Evolutionary conservation across 176 grass and related monocot genomes (phyloP), one percentile per base, ranked within the genome.

Genomic region (Neostapfia colusana): DNA sequence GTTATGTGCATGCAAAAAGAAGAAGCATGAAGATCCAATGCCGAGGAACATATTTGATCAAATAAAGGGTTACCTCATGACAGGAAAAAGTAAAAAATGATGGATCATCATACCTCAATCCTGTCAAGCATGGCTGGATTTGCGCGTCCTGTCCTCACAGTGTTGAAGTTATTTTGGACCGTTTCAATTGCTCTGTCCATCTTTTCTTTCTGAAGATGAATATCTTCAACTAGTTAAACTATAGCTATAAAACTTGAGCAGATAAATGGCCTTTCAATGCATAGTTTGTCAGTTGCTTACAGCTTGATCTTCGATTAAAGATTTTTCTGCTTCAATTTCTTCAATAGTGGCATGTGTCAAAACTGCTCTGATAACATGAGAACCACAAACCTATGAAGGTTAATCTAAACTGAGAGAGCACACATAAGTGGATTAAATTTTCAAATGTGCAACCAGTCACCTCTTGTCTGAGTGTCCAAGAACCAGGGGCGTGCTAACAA

Each of bases 241-340:
- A 50, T 56, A 64, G 67, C 15, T 59, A 57, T n/a, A 66, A 72
- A 50, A 78, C 13, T 34, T 26, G 54, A 74, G 10, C 20, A 62
- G 23, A 72, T 4, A 84, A 74, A 67, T 37, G 15, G 6, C 46
- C 27, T 70, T 57, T 27, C 17, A 68, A 65, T 7, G 67, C 18
- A 82, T 20, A 83, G 43, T 10, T 73, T 28, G 69, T 25, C 66
- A n/a, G 26, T 43, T 38, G 87, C 87, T 87, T 76, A 99, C 95
- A 67, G 77, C 91, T 86, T 81, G 81, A 9, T 89, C 91, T 86
- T 99, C 91, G 45, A 99, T 86, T 41, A 90, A 55, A 50, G 85
- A 84, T 86, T 99, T 99, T 73, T 99, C 91, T 18, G 85, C 89
- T 73, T 99, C 89, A 25, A 99, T 88, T 92, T 99, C 95, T 90